A percentile compares a stretch with the other conserved stretches of the same genome.
These are phyloP conservation scores for Atkinsonella hypoxylon DNA, from an alignment of 2,329 filamentous ascomycete species.

Conservation along the genomic window DNA sequence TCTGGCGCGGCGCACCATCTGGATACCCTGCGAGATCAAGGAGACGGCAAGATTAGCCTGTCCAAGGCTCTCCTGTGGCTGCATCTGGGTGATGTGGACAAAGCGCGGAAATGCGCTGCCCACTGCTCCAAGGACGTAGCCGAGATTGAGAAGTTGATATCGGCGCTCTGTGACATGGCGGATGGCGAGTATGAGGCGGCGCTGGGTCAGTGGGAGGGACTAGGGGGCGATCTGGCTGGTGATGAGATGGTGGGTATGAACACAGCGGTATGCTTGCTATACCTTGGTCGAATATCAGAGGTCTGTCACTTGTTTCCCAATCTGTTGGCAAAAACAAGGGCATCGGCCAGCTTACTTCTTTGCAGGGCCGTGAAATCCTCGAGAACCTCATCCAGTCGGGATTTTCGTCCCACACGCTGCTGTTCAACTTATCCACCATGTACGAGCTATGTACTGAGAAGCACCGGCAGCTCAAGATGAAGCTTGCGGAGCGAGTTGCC, in stretches of 20 bases:
- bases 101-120: constrained; percentile 45
- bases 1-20: constrained; percentile 69
- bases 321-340: too few relatives aligned
- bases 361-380: constrained; percentile 51
- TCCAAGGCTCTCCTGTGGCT: constrained; percentile 60
- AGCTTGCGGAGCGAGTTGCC: constrained; percentile 59
- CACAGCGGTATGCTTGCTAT: constrained; percentile 71
- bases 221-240: constrained; percentile 25
- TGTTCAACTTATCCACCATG: constrained; percentile 83
- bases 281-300: constrained; percentile 64
- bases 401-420: constrained; percentile 61
- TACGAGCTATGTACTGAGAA: constrained; percentile 85
- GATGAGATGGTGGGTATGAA: constrained; percentile 73
- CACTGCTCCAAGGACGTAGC: constrained; percentile 17
- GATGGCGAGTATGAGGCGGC: constrained; percentile 61
- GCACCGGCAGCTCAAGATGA: constrained; percentile 55
- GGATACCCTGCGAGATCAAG: constrained; percentile 36
- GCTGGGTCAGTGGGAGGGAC: constrained; percentile 45
- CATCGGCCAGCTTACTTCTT: constrained; percentile 8
- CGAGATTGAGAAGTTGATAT: constrained; percentile 37
- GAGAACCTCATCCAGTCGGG: constrained; percentile 52
- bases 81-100: constrained; percentile 62
- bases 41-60: constrained; percentile 29
- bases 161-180: constrained; percentile 65
- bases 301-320: constrained; percentile 25